Evolutionary conservation across 768 basidiomycete species (phyloP), one percentile per base, ranked within the genome.

Genomic region (Mrakia gelida): DNA sequence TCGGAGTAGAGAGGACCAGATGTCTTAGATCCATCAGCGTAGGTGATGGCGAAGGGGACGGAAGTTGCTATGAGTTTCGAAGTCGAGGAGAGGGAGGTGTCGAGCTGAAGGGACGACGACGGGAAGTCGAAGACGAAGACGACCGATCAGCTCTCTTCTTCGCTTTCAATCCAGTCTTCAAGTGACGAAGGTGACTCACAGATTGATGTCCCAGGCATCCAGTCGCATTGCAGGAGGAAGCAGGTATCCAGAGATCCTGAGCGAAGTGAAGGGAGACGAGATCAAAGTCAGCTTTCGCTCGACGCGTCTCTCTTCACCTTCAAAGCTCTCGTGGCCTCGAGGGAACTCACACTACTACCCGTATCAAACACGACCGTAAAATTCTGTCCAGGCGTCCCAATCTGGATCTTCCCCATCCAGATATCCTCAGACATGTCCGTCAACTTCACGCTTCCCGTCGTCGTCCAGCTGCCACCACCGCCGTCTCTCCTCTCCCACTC

Each of bases 291-390:
- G 23, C 23, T 54, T 54, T 11, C 5, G 11, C 41, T 45, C 45
- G 15, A 45, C 45, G 45, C 45, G 45, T 45, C 45, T 56, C 54
- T 21, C 8, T 56, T 56, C 52, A 4, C 52, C 16, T n/a, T n/a
- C n/a, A n/a, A n/a, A n/a, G n/a, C 16, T 63, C 30, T 63, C 18
- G 61, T 13, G n/a, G 18, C 6, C 38, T 5, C 62, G 28, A 34
- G 32, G 28, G 6, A 28, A 63, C 32, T 38, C 34, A 41, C 83
- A 88, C 87, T 18, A 88, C 84, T 88, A 68, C 88, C 89, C 16
- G 89, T 89, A 80, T 89, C 89, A 83, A 89, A 89, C 18, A 89
- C 88, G 70, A 89, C 88, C 77, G 62, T 82, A 75, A 85, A 81
- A 1, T 75, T 79, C 80, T 89, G 89, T 2, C 88, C 88, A 15